A percentile compares a stretch with the other conserved stretches of the same genome.
Evolutionary conservation across 2,329 filamentous ascomycete genomes (phyloP).

Genomic region (Aspergillus fructus): DNA sequence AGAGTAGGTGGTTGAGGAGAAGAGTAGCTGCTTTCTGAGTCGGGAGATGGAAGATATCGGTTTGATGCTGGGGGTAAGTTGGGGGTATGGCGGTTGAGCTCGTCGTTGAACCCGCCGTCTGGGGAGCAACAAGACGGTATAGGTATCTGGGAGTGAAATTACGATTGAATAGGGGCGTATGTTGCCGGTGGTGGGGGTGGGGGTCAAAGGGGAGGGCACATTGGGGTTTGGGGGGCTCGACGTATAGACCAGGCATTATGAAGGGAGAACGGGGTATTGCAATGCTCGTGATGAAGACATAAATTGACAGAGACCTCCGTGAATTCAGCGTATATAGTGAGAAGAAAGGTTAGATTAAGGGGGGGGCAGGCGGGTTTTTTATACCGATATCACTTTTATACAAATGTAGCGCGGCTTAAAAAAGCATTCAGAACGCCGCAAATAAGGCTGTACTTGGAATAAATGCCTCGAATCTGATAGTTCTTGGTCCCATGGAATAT

Average conservation of each 20-base stretch:
- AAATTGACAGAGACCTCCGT: not conserved
- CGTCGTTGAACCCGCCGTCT: not conserved
- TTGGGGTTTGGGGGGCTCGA: not conserved
- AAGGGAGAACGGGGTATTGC: not conserved
- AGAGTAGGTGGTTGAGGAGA: slow-evolving; percentile 7
- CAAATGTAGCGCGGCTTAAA: too few relatives aligned
- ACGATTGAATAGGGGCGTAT: not conserved
- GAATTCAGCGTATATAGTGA: not conserved
- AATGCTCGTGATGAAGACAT: not conserved
- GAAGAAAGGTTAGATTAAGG: not conserved
- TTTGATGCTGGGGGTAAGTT: not conserved
- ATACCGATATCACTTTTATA: too few relatives aligned
- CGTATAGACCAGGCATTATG: slow-evolving; percentile 4
- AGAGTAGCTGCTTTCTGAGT: not conserved
- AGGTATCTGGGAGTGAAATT: slow-evolving; percentile 7
- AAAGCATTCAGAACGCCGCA: accelerated
- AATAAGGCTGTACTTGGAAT: too few relatives aligned
- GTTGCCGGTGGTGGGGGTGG: not conserved
- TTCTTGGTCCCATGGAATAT: too few relatives aligned
- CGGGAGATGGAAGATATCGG: not conserved
- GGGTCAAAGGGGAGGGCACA: slow-evolving; percentile 1
- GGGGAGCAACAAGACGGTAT: slow-evolving; percentile 6
- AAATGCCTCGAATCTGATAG: too few relatives aligned
- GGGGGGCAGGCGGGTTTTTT: too few relatives aligned
- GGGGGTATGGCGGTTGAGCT: not conserved